Evolutionary conservation across 2,329 filamentous ascomycete genomes (phyloP).

Genomic region (Botrytis sinoallii): DNA sequence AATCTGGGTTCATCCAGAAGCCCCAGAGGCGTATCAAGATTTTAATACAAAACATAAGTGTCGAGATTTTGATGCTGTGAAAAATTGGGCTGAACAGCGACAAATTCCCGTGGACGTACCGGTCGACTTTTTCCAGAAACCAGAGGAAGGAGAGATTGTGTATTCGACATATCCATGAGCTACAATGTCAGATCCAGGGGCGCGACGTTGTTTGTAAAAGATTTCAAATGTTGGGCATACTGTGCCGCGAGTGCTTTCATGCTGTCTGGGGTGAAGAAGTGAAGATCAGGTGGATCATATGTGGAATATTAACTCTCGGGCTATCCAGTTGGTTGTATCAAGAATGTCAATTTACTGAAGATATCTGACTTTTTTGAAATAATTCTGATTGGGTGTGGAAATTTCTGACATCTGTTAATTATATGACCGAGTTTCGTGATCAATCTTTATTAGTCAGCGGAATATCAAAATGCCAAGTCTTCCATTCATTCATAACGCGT

Average conservation of each 20-base stretch:
- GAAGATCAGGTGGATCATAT: not conserved
- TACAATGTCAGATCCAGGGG: not conserved
- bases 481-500: not conserved
- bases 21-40: constrained; percentile 46
- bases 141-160: constrained; percentile 24
- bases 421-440: not conserved
- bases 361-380: not conserved
- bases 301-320: not conserved
- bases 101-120: constrained; percentile 40
- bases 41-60: constrained; percentile 54
- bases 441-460: not conserved
- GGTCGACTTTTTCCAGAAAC: constrained; percentile 32
- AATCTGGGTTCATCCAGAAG: constrained; percentile 47
- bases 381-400: not conserved
- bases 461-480: not conserved
- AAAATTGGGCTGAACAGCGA: constrained; percentile 48
- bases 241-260: not conserved
- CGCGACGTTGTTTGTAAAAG: not conserved
- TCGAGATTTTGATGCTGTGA: constrained; percentile 50
- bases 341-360: not conserved
- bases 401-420: not conserved
- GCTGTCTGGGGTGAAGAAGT: not conserved
- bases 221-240: not conserved
- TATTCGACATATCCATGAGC: constrained; percentile 11
- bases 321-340: not conserved